Conservation (phyloP, 495 filamentous ascomycete species). For the Neurospora sp. region DNA sequence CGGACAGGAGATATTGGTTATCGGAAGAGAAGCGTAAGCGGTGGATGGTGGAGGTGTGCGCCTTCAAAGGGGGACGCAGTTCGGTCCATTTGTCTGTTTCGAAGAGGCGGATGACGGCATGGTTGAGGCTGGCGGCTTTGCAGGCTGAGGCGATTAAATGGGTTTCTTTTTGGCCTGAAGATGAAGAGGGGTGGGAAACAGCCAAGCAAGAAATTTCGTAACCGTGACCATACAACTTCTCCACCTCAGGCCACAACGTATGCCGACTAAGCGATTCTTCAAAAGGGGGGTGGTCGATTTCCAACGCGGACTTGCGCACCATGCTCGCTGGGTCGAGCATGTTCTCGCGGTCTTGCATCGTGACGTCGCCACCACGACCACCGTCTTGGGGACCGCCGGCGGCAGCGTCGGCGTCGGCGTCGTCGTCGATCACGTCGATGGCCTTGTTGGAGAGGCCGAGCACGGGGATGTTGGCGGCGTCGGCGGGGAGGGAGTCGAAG, state of each 20-base stretch:
- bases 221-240: slow-evolving; percentile 98
- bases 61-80: slow-evolving; percentile 66
- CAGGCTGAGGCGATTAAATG: slow-evolving; percentile 82
- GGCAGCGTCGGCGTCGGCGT: slow-evolving; percentile 20
- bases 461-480: slow-evolving; percentile 87
- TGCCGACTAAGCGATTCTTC: slow-evolving; percentile 85
- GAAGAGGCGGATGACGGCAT: slow-evolving; percentile 88
- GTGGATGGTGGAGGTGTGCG: slow-evolving; percentile 78
- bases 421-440: slow-evolving; percentile 50
- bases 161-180: slow-evolving; percentile 33
- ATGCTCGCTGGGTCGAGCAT: slow-evolving; percentile 32
- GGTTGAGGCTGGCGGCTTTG: slow-evolving; percentile 81
- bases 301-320: slow-evolving; percentile 34
- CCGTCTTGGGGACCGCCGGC: slow-evolving; percentile 10
- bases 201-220: slow-evolving; percentile 92
- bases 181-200: slow-evolving; percentile 41
- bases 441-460: slow-evolving; percentile 96
- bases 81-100: slow-evolving; percentile 81
- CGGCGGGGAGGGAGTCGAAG: slow-evolving; percentile 48
- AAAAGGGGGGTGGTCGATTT: slow-evolving; percentile 60
- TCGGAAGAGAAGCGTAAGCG: slow-evolving; percentile 67
- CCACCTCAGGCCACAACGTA: slow-evolving; percentile 89
- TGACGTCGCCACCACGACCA: slow-evolving; percentile 17
- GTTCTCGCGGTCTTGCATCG: slow-evolving; percentile 22
- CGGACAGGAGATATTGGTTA: slow-evolving; percentile 68